A percentile compares a stretch with the other conserved stretches of the same genome.
Evolutionary conservation across 2,329 filamentous ascomycete species (phyloP).

Genomic region (Cercospora zeae-maydis): DNA sequence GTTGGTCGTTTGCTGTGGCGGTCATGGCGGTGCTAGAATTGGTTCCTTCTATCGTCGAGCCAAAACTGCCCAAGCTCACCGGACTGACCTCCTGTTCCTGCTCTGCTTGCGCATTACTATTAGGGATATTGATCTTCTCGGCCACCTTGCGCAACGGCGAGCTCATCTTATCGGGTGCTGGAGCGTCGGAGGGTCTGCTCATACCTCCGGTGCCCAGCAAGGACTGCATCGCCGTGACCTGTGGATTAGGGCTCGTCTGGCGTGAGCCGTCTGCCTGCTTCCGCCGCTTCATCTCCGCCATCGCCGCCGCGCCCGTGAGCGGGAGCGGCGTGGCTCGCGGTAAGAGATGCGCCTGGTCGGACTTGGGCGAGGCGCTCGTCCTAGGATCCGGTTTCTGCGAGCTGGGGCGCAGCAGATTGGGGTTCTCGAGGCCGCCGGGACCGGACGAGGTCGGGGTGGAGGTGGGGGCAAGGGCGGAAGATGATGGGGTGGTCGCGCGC

Average conservation of each 20-base stretch:
- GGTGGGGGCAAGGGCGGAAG: conserved; percentile 30
- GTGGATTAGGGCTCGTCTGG: conserved; percentile 50
- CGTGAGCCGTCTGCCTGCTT: conserved; percentile 39
- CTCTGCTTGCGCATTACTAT: conserved; percentile 41
- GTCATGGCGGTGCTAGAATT: conserved; percentile 38
- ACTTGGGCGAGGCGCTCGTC: conserved; percentile 40
- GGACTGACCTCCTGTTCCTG: conserved; percentile 50
- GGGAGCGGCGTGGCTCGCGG: conserved; percentile 31
- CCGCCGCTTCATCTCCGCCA: conserved; percentile 47
- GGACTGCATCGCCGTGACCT: conserved; percentile 43
- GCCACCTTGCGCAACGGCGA: conserved; percentile 48
- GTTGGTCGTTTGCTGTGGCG: conserved; percentile 51
- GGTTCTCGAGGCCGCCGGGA: conserved; percentile 23
- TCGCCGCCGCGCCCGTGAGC: conserved; percentile 47
- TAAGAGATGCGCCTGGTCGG: conserved; percentile 40
- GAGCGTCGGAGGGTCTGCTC: conserved; percentile 45
- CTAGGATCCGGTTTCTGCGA: conserved; percentile 22
- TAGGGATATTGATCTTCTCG: conserved; percentile 50
- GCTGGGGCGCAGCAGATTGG: conserved; percentile 27
- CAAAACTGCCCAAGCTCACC: conserved; percentile 53
- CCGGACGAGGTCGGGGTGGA: conserved; percentile 28
- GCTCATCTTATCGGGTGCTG: conserved; percentile 44
- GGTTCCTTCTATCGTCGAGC: conserved; percentile 47
- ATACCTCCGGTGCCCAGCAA: conserved; percentile 44
- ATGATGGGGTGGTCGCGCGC: conserved; percentile 41